Base-by-base conservation (phyloP, 495 filamentous ascomycete species). In the Tuber brumale region DNA sequence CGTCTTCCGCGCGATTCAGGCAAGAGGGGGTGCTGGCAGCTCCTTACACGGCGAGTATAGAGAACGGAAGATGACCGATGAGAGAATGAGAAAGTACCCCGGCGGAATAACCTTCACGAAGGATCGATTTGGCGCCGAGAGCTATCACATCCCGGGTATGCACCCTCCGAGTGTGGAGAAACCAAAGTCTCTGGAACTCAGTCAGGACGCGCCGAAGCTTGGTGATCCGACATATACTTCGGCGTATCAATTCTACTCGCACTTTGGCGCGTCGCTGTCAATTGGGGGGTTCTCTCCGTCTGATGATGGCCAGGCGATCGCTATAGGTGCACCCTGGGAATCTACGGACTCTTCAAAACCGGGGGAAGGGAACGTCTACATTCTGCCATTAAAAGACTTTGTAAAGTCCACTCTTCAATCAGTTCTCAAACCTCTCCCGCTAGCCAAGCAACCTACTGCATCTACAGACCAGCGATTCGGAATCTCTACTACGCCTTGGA, bases 1-100 rank as follows among this genome's bases (percentile, higher is more conserved):
- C 70, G 74, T 83, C 1, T 83, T 83, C 77, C 78, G 75, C n/a
- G 81, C 81, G 23, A 81, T 83, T 69, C 70, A 69, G n/a, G 79
- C 76, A 14, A 72, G 76, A 12, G 81, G 79, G 0, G 81, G 81
- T 2, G 81, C 76, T 23, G 81, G 81, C 9, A 69, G 75, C 4
- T 43, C 69, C 2, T 41, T 42, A 10, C 39, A 73, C n/a, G 23
- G 42, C 57, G 14, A 66, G 27, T 14, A 66, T 31, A 35, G n/a
- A 35, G 27, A 35, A 18, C 27, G 14, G 57, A 35, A 66, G 27
- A 18, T 27, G 27, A 23, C 3, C 16, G 7, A 42, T 12, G 31
- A 61, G 8, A 69, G 61, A 37, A 72, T 70, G 5, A 48, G 70
- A 19, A 72, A 23, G 10, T 72, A 82, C 21, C 44, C 77, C 41